phyloP scores from a whole-genome alignment of 768 basidiomycete genomes.

The Tulasnella sp. region DNA sequence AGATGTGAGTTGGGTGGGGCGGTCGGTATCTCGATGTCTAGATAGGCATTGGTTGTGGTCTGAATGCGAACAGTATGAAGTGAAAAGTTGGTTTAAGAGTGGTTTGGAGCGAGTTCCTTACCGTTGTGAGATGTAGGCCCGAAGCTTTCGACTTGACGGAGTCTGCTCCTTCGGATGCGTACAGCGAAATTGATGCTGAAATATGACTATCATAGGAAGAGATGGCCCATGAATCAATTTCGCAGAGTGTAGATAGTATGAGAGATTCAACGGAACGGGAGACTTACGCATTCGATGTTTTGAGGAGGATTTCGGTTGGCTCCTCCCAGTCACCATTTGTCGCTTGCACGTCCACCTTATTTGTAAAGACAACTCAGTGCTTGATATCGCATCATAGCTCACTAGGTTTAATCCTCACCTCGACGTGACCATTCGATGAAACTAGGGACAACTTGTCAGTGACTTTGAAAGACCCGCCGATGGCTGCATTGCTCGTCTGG shows the following conservation, averaged over 20 bases:
- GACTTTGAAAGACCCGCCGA: background rate
- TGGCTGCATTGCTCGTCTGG: background rate
- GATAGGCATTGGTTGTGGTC: background rate
- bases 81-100: no score
- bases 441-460: background rate
- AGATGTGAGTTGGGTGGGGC: background rate
- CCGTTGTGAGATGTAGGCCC: no score
- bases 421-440: background rate
- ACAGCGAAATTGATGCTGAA: no score
- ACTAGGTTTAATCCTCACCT: no score
- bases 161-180: no score
- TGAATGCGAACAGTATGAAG: no score
- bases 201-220: no score
- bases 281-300: slow-evolving; percentile 1
- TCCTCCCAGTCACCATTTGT: background rate
- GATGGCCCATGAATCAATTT: background rate
- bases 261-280: background rate
- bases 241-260: background rate
- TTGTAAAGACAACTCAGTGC: background rate
- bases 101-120: no score
- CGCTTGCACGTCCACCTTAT: background rate
- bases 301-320: background rate
- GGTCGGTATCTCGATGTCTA: background rate
- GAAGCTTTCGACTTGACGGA: no score
- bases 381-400: no score